Percentiles rank a stretch among this genome's conserved stretches.
Conservation (phyloP, 192 early-diverging fungal genomes). For the Gamsiella multidivaricata region DNA sequence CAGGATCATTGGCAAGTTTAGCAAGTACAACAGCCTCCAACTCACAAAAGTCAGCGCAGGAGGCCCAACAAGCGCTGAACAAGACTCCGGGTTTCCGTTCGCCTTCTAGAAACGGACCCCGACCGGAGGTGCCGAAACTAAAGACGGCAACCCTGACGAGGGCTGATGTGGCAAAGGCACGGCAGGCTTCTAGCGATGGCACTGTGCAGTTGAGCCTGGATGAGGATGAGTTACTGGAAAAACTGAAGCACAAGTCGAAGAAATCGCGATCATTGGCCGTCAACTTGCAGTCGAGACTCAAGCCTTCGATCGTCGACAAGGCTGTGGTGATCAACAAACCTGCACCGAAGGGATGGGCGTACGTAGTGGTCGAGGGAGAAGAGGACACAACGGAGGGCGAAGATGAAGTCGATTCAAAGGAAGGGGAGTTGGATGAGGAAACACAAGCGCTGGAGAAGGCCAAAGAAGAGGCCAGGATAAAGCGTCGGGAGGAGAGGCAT, state of each 20-base stretch:
- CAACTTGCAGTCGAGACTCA: constrained; percentile 32
- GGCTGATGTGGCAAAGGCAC: constrained; percentile 33
- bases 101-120: not conserved
- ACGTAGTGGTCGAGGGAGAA: constrained; percentile 53
- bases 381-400: constrained; percentile 50
- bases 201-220: constrained; percentile 4
- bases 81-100: constrained; percentile 30
- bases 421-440: not conserved
- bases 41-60: not conserved
- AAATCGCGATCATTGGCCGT: constrained; percentile 33
- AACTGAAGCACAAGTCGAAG: constrained; percentile 40
- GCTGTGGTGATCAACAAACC: constrained; percentile 45
- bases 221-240: constrained; percentile 29
- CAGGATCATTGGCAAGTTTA: not conserved
- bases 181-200: constrained; percentile 12
- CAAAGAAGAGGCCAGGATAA: constrained; percentile 9
- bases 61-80: not conserved
- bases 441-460: not conserved
- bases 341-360: constrained; percentile 60
- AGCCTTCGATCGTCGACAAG: constrained; percentile 44
- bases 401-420: constrained; percentile 13
- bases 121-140: constrained; percentile 33
- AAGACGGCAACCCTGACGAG: constrained; percentile 46
- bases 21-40: not conserved
- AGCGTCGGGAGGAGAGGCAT: not conserved